Conservation (phyloP, 2,329 filamentous ascomycete species). For the Monilinia polystroma region DNA sequence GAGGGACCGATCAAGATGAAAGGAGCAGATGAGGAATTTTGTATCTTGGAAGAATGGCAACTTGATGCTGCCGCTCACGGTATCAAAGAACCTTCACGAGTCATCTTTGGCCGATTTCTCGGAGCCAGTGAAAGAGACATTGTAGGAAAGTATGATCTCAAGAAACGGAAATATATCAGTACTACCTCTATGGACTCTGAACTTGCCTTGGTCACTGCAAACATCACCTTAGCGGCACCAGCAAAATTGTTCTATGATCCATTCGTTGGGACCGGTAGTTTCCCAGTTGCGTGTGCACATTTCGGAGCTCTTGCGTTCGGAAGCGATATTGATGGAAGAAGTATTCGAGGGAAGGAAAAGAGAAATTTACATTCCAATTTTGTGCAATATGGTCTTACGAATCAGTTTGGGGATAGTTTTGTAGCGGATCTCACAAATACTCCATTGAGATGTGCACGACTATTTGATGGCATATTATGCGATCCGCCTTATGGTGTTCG, state of each 20-base stretch:
- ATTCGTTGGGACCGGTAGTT: constrained; percentile 93
- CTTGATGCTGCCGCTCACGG: constrained; percentile 50
- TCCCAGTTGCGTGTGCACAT: constrained; percentile 84
- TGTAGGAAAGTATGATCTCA: constrained; percentile 76
- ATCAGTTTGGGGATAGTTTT: constrained; percentile 72
- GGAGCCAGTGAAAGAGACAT: constrained; percentile 65
- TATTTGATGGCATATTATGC: constrained; percentile 88
- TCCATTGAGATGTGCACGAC: constrained; percentile 59
- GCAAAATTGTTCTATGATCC: constrained; percentile 92
- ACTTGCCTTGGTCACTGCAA: constrained; percentile 85
- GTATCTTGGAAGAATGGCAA: constrained; percentile 79
- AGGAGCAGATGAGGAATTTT: constrained; percentile 70
- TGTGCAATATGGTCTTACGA: constrained; percentile 71
- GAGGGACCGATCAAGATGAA: constrained; percentile 76
- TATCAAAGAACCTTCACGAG: constrained; percentile 54
- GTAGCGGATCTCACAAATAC: constrained; percentile 85
- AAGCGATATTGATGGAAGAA: constrained; percentile 90
- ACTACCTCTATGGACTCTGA: constrained; percentile 98
- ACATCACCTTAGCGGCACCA: constrained; percentile 77
- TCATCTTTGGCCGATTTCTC: constrained; percentile 74
- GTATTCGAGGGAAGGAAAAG: constrained; percentile 68
- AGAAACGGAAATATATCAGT: constrained; percentile 89
- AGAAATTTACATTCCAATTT: constrained; percentile 68
- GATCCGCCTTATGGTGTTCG: constrained; percentile 95
- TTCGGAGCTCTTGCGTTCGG: constrained; percentile 83